Evolutionary conservation across 495 filamentous ascomycete species (phyloP), one percentile per base, ranked within the genome.

Genomic region (Lepidopterella palustris): DNA sequence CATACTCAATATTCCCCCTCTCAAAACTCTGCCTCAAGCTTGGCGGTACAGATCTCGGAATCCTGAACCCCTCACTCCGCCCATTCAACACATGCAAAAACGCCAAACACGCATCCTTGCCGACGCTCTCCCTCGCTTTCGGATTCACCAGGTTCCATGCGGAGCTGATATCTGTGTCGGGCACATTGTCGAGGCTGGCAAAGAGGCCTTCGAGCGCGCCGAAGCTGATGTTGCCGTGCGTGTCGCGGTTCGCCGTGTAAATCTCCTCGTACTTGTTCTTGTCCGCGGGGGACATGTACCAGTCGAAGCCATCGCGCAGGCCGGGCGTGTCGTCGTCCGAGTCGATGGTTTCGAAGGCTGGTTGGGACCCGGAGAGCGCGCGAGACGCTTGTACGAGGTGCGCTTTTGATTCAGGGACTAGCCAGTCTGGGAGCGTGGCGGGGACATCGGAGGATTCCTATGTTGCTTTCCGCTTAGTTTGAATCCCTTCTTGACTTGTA

Each of bases 81-180:
- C 88, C 84, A 71, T 93, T 96, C 25, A 98, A 84, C 66, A 97
- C 92, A 71, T 98, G 93, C 24, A 98, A 82, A 78, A 98, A 97
- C 5, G 90, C 91, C 15, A 97, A 84, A 42, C 84, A 84, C 53
- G 93, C 91, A 70, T 98, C 91, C 76, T 97, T 98, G 69, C 89
- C 92, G 72, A 98, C 92, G 24, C 84, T 83, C 42, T 81, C 72
- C 3, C 78, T 77, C 39, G 87, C 87, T 9, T 85, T 88, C 9
- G 93, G 92, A 77, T 97, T 97, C 60, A 97, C 88, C 10, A 97
- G 81, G 75, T 96, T 98, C 93, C 93, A 98, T 8, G 93, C 93
- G 15, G 84, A 89, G 53, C 89, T 83, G 64, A 98, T 80, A 62
- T 98, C 93, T 55, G 91, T 96, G 71, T 97, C 93, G 29, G 93